Percentiles rank a stretch among this genome's conserved stretches.
Conservation (phyloP, 1,284 basidiomycete species). For the Xerocomus nothofagi region DNA sequence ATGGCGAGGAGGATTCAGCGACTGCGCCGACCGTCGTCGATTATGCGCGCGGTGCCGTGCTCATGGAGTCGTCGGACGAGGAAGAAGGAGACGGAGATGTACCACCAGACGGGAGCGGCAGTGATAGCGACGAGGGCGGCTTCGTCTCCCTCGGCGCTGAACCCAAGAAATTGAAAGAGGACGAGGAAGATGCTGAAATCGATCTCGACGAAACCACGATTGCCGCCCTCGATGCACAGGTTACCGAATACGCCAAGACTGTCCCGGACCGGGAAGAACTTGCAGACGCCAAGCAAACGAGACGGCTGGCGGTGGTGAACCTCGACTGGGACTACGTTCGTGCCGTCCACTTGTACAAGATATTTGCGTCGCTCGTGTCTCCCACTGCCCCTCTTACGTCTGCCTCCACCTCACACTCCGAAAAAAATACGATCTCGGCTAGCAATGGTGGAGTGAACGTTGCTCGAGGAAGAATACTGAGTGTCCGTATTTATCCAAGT, state of each 20-base stretch:
- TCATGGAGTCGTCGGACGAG: slow-evolving; percentile 87
- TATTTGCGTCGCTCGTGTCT: slow-evolving; percentile 87
- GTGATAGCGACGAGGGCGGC: slow-evolving; percentile 50
- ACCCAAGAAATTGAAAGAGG: slow-evolving; percentile 25
- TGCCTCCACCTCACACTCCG: slow-evolving; percentile 24
- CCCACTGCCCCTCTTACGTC: slow-evolving; percentile 46
- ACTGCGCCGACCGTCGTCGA: slow-evolving; percentile 54
- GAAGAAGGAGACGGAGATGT: slow-evolving; percentile 50
- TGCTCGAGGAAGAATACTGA: slow-evolving; percentile 64
- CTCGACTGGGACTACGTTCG: slow-evolving; percentile 98
- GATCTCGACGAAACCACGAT: slow-evolving; percentile 78
- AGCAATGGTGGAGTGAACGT: slow-evolving; percentile 28
- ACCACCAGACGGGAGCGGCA: slow-evolving; percentile 37
- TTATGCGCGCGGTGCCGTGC: slow-evolving; percentile 87
- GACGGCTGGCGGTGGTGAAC: slow-evolving; percentile 89
- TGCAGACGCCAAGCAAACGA: slow-evolving; percentile 51
- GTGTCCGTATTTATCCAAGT: slow-evolving; percentile 87
- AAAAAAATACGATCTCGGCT: slow-evolving; percentile 1
- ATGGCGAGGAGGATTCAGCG: slow-evolving; percentile 35
- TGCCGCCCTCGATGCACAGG: slow-evolving; percentile 74
- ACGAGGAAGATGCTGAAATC: slow-evolving; percentile 59
- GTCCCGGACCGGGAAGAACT: slow-evolving; percentile 41
- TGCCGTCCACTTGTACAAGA: slow-evolving; percentile 88
- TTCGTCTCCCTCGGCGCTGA: slow-evolving; percentile 53
- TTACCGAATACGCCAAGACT: slow-evolving; percentile 54